phyloP scores from a whole-genome alignment of 2,329 filamentous ascomycete genomes.

The Colletotrichum sp. region DNA sequence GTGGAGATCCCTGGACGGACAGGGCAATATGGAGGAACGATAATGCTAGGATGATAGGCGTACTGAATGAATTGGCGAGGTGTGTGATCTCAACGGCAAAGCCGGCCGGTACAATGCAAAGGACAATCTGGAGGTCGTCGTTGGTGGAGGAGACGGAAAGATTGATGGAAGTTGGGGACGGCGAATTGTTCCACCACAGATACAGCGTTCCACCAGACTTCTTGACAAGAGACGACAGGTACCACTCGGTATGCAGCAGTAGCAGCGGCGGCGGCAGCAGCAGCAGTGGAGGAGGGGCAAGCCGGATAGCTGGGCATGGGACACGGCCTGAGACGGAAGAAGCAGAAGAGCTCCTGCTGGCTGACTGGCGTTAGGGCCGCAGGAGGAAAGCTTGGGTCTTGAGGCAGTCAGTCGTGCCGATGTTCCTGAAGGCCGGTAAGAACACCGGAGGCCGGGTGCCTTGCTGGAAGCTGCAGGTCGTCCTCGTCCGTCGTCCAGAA shows the following conservation, averaged over 20 bases:
- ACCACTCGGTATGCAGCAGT: background rate
- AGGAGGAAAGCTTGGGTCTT: conserved; percentile 8
- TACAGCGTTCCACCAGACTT: conserved; percentile 16
- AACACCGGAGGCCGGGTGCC: background rate
- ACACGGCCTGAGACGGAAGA: conserved; percentile 6
- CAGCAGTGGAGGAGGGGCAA: conserved; percentile 12
- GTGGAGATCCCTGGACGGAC: conserved; percentile 7
- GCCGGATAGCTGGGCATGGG: conserved; percentile 19
- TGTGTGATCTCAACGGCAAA: conserved; percentile 12
- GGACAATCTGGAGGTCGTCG: conserved; percentile 15
- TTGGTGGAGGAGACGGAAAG: conserved; percentile 25
- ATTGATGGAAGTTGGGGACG: conserved; percentile 20
- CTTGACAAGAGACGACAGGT: conserved; percentile 7
- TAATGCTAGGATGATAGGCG: conserved; percentile 4
- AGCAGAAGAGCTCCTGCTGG: background rate
- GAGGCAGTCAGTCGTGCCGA: background rate
- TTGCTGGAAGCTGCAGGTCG: background rate
- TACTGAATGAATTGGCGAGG: conserved; percentile 1
- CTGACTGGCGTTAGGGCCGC: background rate
- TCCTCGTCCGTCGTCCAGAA: background rate
- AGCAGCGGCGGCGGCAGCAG: background rate
- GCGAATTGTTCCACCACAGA: conserved; percentile 26
- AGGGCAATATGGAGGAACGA: conserved; percentile 13
- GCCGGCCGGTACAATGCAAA: background rate
- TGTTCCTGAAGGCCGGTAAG: background rate